These are phyloP conservation scores for Fonsecaea multimorphosa DNA, from an alignment of 2,329 filamentous ascomycete genomes.

Conservation along the genomic window DNA sequence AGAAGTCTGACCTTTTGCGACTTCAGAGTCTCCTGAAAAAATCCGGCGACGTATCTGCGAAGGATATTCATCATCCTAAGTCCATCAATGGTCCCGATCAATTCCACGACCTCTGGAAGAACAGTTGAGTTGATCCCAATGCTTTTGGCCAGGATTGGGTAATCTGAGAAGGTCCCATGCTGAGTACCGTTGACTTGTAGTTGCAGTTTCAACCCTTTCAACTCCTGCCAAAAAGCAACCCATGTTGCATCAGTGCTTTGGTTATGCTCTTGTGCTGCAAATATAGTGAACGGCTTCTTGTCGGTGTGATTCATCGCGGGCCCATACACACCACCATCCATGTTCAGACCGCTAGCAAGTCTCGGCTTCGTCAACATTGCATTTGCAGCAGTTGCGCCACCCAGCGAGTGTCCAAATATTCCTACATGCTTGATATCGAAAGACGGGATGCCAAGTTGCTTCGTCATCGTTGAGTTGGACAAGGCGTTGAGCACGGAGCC, in stretches of 20 bases:
- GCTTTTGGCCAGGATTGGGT: conserved; percentile 32
- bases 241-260: conserved; percentile 29
- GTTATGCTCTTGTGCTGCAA: conserved; percentile 30
- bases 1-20: conserved; percentile 30
- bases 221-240: conserved; percentile 33
- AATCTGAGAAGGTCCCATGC: conserved; percentile 38
- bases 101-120: conserved; percentile 10
- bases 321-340: conserved; percentile 46
- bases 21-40: conserved; percentile 32
- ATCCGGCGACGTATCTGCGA: conserved; percentile 32
- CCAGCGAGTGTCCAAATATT: conserved; percentile 47
- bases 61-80: conserved; percentile 30
- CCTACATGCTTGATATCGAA: conserved; percentile 22
- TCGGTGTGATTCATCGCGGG: conserved; percentile 22
- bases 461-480: conserved; percentile 10
- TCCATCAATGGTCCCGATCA: conserved; percentile 34
- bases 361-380: conserved; percentile 39
- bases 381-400: conserved; percentile 44
- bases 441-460: conserved; percentile 17
- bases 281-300: conserved; percentile 33
- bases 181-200: conserved; percentile 24
- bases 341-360: conserved; percentile 43
- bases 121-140: conserved; percentile 21
- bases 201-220: conserved; percentile 31
- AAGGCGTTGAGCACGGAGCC: conserved; percentile 25